These are phyloP conservation scores for Kingdonia uniflora DNA, from an alignment of 164 flowering plant genomes.

Conservation along the genomic window DNA sequence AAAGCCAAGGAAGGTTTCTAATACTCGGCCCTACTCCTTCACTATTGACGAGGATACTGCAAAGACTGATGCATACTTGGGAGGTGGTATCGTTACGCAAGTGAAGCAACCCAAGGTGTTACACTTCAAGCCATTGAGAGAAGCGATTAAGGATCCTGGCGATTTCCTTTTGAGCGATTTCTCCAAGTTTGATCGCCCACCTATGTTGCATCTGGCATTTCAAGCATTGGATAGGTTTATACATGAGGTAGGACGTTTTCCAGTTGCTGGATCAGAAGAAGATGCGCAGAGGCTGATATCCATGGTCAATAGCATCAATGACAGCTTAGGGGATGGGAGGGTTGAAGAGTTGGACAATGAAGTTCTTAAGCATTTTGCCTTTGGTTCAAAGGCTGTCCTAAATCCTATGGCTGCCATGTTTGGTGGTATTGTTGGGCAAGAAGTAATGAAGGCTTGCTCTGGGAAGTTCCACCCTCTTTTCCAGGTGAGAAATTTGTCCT, in stretches of 20 bases:
- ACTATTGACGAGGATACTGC: slow-evolving; percentile 75
- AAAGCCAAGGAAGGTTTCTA: slow-evolving; percentile 56
- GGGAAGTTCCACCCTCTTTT: slow-evolving; percentile 87
- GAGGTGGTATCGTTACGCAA: slow-evolving; percentile 88
- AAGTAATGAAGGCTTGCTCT: slow-evolving; percentile 68
- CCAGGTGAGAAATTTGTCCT: slow-evolving; percentile 41
- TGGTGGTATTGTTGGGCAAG: slow-evolving; percentile 71
- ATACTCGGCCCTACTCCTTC: slow-evolving; percentile 71
- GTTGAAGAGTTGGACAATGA: slow-evolving; percentile 53
- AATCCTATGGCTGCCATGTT: slow-evolving; percentile 97
- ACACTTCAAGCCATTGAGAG: slow-evolving; percentile 57
- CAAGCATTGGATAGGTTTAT: slow-evolving; percentile 65
- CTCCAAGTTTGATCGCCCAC: slow-evolving; percentile 78
- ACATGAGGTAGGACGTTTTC: slow-evolving; percentile 47
- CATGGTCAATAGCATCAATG: slow-evolving; percentile 36
- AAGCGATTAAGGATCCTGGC: slow-evolving; percentile 68
- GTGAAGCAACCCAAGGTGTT: slow-evolving; percentile 78
- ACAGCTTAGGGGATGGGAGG: slow-evolving; percentile 35
- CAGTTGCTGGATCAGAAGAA: slow-evolving; percentile 73
- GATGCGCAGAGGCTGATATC: slow-evolving; percentile 66
- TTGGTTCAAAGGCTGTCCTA: slow-evolving; percentile 79
- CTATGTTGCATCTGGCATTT: slow-evolving; percentile 70
- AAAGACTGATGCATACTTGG: slow-evolving; percentile 42
- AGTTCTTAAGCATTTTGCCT: slow-evolving; percentile 59
- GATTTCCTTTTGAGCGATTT: slow-evolving; percentile 78